These are phyloP conservation scores for Apiotrichum gracile DNA, from an alignment of 1,284 basidiomycete species.

Conservation along the genomic window DNA sequence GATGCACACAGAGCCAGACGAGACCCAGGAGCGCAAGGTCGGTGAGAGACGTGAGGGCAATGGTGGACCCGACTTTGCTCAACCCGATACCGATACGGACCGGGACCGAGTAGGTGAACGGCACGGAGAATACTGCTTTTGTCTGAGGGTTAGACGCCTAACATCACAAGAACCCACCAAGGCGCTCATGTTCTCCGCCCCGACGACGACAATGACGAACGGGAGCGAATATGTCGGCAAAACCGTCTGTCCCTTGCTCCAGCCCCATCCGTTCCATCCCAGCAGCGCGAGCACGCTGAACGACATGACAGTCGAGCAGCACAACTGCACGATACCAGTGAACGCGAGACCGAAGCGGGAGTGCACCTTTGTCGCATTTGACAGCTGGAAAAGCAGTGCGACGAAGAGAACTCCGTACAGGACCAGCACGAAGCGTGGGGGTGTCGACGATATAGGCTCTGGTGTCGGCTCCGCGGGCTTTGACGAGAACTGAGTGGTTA, in stretches of 20 bases:
- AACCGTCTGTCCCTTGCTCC: slow-evolving; percentile 29
- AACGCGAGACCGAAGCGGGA: slow-evolving; percentile 86
- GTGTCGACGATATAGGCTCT: not conserved
- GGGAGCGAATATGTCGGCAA: slow-evolving; percentile 62
- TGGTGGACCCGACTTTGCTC: slow-evolving; percentile 78
- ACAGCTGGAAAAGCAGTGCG: slow-evolving; percentile 72
- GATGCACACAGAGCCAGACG: slow-evolving; percentile 65
- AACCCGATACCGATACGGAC: slow-evolving; percentile 86
- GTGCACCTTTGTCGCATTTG: slow-evolving; percentile 76
- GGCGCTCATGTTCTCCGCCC: slow-evolving; percentile 95
- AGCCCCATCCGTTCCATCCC: slow-evolving; percentile 42
- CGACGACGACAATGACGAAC: slow-evolving; percentile 90
- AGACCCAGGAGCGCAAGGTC: slow-evolving; percentile 77
- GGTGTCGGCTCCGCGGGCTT: not conserved
- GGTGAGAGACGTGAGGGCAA: slow-evolving; percentile 81
- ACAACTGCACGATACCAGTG: slow-evolving; percentile 84
- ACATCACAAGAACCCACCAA: slow-evolving; percentile 55
- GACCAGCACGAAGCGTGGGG: slow-evolving; percentile 67
- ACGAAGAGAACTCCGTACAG: slow-evolving; percentile 74
- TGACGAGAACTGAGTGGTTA: slow-evolving; percentile 3
- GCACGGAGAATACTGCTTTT: slow-evolving; percentile 81
- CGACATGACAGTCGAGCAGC: slow-evolving; percentile 86
- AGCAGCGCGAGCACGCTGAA: slow-evolving; percentile 60
- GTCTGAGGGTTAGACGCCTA: slow-evolving; percentile 52
- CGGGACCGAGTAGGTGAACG: slow-evolving; percentile 83